These are phyloP conservation scores for Apiotrichum siamense DNA, from an alignment of 1,284 basidiomycete species.

Conservation along the genomic window DNA sequence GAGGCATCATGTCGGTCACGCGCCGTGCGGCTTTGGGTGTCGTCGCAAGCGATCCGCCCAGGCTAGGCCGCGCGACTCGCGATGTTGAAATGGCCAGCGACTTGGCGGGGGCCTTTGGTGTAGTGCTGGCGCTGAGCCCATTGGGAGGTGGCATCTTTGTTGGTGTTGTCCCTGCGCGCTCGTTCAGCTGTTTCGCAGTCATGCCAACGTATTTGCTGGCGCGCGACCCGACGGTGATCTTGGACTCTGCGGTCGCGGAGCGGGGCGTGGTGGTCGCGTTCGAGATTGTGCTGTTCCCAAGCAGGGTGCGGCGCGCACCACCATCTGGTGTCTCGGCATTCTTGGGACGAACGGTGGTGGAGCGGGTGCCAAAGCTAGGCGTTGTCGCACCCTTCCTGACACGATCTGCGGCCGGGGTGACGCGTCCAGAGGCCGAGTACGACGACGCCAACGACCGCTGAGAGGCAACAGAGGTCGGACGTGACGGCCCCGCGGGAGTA, in stretches of 20 bases:
- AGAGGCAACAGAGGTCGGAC: conserved; percentile 75
- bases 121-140: conserved; percentile 23
- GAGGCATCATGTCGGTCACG: conserved; percentile 44
- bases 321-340: conserved; percentile 14
- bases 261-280: conserved; percentile 39
- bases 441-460: conserved; percentile 45
- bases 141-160: conserved; percentile 1
- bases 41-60: conserved; percentile 30
- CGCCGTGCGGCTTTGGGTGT: conserved; percentile 40
- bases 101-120: conserved; percentile 8
- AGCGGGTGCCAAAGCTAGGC: conserved; percentile 9
- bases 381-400: conserved; percentile 10
- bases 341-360: background rate
- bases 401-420: conserved; percentile 7
- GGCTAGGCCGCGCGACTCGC: conserved; percentile 27
- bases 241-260: conserved; percentile 39
- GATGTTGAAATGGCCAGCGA: background rate
- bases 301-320: conserved; percentile 11
- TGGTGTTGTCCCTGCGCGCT: conserved; percentile 38
- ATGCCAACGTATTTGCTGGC: conserved; percentile 68
- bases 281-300: conserved; percentile 26
- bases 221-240: conserved; percentile 70
- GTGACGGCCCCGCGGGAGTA: conserved; percentile 47
- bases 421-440: conserved; percentile 19
- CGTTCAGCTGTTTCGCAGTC: conserved; percentile 70